Evolutionary conservation across 192 early-diverging fungal species (phyloP), one percentile per base, ranked within the genome.

Genomic region (Funneliformis geosporum): DNA sequence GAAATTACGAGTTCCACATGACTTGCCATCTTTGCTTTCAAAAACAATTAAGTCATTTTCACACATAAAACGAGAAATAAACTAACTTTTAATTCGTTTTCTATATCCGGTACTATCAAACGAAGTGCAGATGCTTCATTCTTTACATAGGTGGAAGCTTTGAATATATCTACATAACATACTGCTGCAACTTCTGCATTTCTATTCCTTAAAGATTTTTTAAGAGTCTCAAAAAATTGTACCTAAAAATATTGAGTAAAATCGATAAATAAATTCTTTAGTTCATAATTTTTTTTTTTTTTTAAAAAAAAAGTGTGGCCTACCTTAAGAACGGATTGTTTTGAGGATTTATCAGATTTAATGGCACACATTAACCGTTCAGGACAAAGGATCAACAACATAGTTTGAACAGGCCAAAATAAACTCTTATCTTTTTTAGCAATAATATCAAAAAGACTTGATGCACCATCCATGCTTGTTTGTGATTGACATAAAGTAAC

Each of bases 381-480:
- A 0, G 97, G 97, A 81, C 96, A 96, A 23, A 98, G 82, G 62
- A 91, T 85, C 40, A 97, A 83, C 12, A 98, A 87, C 90, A 96
- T 89, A 0, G 92, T 93, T 85, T 94, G 93, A 40, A 96, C 87
- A 28, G 96, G 97, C 94, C 95, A 97, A 75, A 93, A 93, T 8
- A 92, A 86, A 67, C 93, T 89, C 21, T 92, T 88, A 66, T 89
- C 86, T 14, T 86, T 78, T 43, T 86, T 87, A 61, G 88, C 89
- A 62, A 91, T 86, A 39, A 90, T 91, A 73, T 94, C 91, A 81
- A 96, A 96, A 28, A 96, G 82, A 60, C 95, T 93, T 0, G 95
- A 93, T 8, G 87, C 85, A 46, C 92, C 91, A 33, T 91, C 91
- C 42, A 91, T 79, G 4, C 89, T 83, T 64, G 83, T 85, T 75